Base-by-base conservation (phyloP, 1,284 basidiomycete species). In the Inonotus hispidus region DNA sequence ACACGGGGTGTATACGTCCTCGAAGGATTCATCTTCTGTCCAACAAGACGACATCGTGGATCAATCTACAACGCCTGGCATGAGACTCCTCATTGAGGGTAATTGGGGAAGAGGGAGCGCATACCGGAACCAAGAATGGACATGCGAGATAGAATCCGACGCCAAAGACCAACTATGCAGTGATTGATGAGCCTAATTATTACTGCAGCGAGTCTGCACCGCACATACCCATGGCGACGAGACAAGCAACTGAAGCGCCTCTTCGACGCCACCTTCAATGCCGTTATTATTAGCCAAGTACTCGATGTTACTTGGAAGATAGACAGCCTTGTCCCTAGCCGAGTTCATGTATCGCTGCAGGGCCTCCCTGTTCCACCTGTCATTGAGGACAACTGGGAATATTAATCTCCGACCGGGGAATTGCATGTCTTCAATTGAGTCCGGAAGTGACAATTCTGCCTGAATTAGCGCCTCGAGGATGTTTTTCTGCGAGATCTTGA, bases 281-380 rank as follows among this genome's bases (percentile, higher is more conserved):
- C 85, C 86, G 64, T 88, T 89, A 45, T 85, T 85, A 49, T 72
- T 74, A 0, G 85, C 84, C 1, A 89, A 76, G 65, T 89, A 89
- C 47, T 85, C 80, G 46, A 85, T 71, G 66, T 90, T 90, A 69
- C 82, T 84, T 0, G 86, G 87, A 0, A 90, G 72, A 68, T 90
- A 90, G 1, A 82, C 82, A 0, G 87, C 86, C 56, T 79, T 79
- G 56, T 79, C 74, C 13, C 87, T 73, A 0, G 75, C 79, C 0
- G 79, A 79, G 3, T 71, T 72, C 79, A 83, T 83, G 69, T 88
- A 88, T 56, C 77, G 74, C 38, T 78, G 68, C 25, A 88, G 72
- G 3, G 86, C 83, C 10, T 82, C 81, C 13, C 73, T 73, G 56
- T 73, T 80, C 79, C 84, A 83, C 10, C 74, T 75, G 66, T 89